Evolutionary conservation across 1,284 basidiomycete genomes (phyloP), one percentile per base, ranked within the genome.

Genomic region (Leccinum brunneo-olivaceum): DNA sequence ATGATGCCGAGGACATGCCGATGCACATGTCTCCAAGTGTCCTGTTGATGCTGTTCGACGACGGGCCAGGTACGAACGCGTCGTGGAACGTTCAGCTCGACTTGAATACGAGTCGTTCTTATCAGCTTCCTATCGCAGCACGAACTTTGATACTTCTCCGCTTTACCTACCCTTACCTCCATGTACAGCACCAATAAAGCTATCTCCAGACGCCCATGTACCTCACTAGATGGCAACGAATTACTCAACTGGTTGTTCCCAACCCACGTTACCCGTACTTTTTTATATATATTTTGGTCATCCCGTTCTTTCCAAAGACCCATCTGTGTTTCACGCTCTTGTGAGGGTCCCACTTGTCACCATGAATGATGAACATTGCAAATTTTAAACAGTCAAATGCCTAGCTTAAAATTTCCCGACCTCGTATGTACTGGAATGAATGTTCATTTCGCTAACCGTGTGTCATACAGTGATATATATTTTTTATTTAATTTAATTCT

Each of bases 71-170:
- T n/a, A n/a, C n/a, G n/a, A n/a, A n/a, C n/a, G n/a, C n/a, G n/a
- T n/a, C n/a, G n/a, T n/a, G n/a, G n/a, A n/a, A n/a, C n/a, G n/a
- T n/a, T n/a, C n/a, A n/a, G n/a, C n/a, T n/a, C n/a, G n/a, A n/a
- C n/a, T n/a, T n/a, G 21, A 15, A 15, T 39, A 9, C 27, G 18
- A 21, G 45, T 15, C 30, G 36, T 29, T 16, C 28, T 38, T 57
- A 60, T 55, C 57, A 44, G 37, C 47, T 46, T 43, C 56, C 47
- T 56, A 58, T 51, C 60, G 36, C 49, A 51, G 45, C 47, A 42
- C 12, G 44, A 60, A 51, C 41, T 54, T 61, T 47, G 43, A 24
- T 21, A 5, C 5, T 49, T 54, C 32, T 36, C 60, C 60, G 60
- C 56, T 44, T 28, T 63, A 61, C 40, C 45, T 21, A 42, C 58